A percentile compares a stretch with the other conserved stretches of the same genome.
Evolutionary conservation across 2,329 filamentous ascomycete species (phyloP).

Genomic region (Balansia obtecta): DNA sequence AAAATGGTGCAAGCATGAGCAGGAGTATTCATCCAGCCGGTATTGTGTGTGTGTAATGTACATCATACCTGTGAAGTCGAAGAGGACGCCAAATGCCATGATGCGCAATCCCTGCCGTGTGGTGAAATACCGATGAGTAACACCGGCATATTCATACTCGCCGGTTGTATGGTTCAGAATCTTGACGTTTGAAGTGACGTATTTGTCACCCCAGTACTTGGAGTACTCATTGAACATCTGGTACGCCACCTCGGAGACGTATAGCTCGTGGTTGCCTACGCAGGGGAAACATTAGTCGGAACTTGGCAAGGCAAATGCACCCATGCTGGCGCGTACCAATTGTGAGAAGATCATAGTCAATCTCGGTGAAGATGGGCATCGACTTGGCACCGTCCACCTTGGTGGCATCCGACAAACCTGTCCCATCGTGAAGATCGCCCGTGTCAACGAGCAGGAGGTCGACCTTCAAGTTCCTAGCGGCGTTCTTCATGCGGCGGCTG

Average conservation of each 20-base stretch:
- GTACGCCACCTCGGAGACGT: slow-evolving; percentile 48
- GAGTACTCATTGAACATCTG: slow-evolving; percentile 48
- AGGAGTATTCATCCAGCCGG: slow-evolving; percentile 9
- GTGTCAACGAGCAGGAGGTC: slow-evolving; percentile 50
- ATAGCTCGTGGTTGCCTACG: slow-evolving; percentile 50
- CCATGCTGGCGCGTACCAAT: slow-evolving; percentile 18
- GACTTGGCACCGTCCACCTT: slow-evolving; percentile 41
- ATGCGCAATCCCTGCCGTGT: slow-evolving; percentile 28
- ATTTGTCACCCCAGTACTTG: slow-evolving; percentile 37
- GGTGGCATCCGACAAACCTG: slow-evolving; percentile 49
- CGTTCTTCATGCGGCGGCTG: slow-evolving; percentile 44
- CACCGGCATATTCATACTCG: slow-evolving; percentile 29
- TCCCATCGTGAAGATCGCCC: slow-evolving; percentile 55
- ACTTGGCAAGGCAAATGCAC: background rate
- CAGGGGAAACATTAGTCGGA: background rate
- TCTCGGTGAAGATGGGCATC: slow-evolving; percentile 30
- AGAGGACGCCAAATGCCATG: slow-evolving; percentile 33
- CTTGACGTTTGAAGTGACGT: slow-evolving; percentile 33
- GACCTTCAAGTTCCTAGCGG: slow-evolving; percentile 41
- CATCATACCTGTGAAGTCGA: slow-evolving; percentile 35
- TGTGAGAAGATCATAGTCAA: slow-evolving; percentile 30
- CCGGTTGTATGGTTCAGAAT: slow-evolving; percentile 26
- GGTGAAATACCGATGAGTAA: slow-evolving; percentile 31
- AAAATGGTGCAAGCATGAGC: slow-evolving; percentile 4
- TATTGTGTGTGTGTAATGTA: too few relatives aligned